A percentile compares a stretch with the other conserved stretches of the same genome.
These are phyloP conservation scores for Mucor mucedo DNA, from an alignment of 371 early-diverging fungal genomes.

Conservation along the genomic window DNA sequence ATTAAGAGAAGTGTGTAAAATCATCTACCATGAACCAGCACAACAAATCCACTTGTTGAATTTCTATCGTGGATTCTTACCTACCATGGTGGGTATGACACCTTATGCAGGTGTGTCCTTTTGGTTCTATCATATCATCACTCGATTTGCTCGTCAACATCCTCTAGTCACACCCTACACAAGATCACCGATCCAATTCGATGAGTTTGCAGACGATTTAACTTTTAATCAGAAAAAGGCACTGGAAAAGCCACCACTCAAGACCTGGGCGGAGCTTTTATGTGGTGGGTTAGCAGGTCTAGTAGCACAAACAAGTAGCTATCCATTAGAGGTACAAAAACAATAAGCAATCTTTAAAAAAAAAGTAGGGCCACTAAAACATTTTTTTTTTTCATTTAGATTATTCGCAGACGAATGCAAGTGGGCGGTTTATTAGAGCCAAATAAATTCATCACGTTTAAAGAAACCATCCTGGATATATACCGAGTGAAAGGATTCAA, in stretches of 20 bases:
- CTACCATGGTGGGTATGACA: conserved; percentile 85
- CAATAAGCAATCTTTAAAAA: background rate
- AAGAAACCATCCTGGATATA: conserved; percentile 67
- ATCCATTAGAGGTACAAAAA: conserved; percentile 80
- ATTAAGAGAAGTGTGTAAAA: conserved; percentile 30
- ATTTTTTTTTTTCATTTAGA: conserved; percentile 24
- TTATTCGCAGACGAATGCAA: conserved; percentile 91
- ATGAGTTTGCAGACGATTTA: conserved; percentile 22
- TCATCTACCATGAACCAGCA: conserved; percentile 53
- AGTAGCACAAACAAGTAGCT: conserved; percentile 86
- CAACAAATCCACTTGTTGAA: conserved; percentile 51
- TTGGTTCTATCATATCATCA: conserved; percentile 68
- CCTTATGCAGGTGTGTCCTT: conserved; percentile 94
- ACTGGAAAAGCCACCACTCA: conserved; percentile 36
- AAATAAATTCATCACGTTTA: conserved; percentile 57
- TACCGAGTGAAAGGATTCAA: conserved; percentile 71
- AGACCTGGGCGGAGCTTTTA: conserved; percentile 76
- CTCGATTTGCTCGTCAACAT: conserved; percentile 55
- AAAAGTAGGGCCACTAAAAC: background rate
- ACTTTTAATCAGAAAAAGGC: conserved; percentile 34
- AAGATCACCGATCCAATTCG: conserved; percentile 18
- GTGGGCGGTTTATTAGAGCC: conserved; percentile 74
- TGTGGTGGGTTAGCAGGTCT: conserved; percentile 90
- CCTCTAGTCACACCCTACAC: conserved; percentile 37
- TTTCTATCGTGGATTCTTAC: conserved; percentile 89